Evolutionary conservation across 495 filamentous ascomycete species (phyloP), one percentile per base, ranked within the genome.

Genomic region (Penicillium bialowiezense): DNA sequence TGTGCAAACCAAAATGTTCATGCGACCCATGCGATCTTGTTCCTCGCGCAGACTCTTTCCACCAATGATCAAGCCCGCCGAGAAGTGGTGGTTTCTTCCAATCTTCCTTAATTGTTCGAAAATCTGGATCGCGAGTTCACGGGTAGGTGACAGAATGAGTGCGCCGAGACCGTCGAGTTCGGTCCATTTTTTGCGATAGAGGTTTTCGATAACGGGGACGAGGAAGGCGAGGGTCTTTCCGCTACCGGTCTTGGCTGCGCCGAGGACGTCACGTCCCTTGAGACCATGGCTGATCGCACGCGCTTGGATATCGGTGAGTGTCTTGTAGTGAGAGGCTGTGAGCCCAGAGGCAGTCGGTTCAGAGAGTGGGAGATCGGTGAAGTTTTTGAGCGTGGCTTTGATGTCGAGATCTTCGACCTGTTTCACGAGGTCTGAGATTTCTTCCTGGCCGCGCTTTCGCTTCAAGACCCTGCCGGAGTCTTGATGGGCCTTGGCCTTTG

Each of bases 1-100:
- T 2, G 93, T 99, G 61, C 92, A 96, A 2, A 99, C 91, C 10
- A 99, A 70, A 39, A 99, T 99, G 55, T 97, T 97, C 95, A 99
- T 99, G 50, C 90, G 78, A 10, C 85, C 83, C 45, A 99, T 62
- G 29, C 92, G 78, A 53, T 92, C 89, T 36, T 85, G 84, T 67
- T 99, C 92, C 63, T 97, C 91, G 54, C 85, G 81, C 58, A 96
- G 59, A 70, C 81, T 89, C 74, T 91, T 95, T 7, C 93, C 93
- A n/a, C 93, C 93, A 56, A 97, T 97, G 1, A 99, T 83, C 57
- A 99, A 65, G 0, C 95, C 93, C 1, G 93, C 93, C 2, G 92
- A 95, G 64, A 97, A 96, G 17, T 82, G 75, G 67, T 99, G 93
- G 37, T 91, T 84, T 34, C 89, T 78, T 5, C 93, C 93, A 39